A percentile compares a stretch with the other conserved stretches of the same genome.
These are phyloP conservation scores for Colletotrichum eremochloae DNA, from an alignment of 2,329 filamentous ascomycete genomes.

Conservation along the genomic window DNA sequence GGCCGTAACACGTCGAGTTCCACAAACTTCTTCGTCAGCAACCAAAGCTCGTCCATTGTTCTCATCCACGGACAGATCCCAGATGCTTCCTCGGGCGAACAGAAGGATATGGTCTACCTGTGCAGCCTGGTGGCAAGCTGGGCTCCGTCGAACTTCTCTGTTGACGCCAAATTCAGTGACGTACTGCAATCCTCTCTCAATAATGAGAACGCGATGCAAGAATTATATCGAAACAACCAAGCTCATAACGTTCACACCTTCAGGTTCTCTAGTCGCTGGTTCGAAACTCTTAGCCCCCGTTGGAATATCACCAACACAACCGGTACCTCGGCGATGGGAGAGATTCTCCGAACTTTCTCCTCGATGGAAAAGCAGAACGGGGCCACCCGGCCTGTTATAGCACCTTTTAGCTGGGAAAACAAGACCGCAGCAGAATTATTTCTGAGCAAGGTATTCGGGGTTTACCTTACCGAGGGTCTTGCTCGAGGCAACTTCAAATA, in stretches of 20 bases:
- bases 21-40: neutral
- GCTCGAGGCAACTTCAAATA: neutral
- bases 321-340: neutral
- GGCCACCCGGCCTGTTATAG: neutral
- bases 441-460: slow-evolving; percentile 17
- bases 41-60: neutral
- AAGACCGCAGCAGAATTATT: neutral
- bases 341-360: neutral
- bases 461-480: slow-evolving; percentile 7
- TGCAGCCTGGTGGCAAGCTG: slow-evolving; percentile 23
- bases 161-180: slow-evolving; percentile 7
- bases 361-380: neutral
- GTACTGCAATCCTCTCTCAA: slow-evolving; percentile 10
- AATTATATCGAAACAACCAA: neutral
- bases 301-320: neutral
- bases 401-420: neutral
- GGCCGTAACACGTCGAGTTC: neutral
- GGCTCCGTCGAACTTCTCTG: neutral
- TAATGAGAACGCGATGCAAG: neutral
- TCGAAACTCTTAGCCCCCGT: neutral
- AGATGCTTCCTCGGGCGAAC: neutral
- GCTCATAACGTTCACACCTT: neutral
- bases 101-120: neutral
- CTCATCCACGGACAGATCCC: neutral
- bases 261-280: neutral